Base-by-base conservation (phyloP, 2,329 filamentous ascomycete species). In the Mollisiaceae sp. region DNA sequence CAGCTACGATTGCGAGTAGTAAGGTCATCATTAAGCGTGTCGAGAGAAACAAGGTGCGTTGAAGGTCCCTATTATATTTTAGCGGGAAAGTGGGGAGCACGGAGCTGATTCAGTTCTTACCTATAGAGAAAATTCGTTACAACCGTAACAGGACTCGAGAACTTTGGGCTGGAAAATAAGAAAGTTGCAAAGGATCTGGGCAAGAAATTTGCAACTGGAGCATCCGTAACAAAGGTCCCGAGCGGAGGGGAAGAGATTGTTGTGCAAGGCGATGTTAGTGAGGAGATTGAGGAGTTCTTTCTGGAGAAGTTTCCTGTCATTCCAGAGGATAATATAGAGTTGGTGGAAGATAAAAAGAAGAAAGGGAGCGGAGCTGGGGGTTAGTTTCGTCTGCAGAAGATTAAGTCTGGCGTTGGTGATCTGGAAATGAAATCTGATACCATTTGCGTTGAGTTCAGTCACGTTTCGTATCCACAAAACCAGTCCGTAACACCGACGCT, bases 151-250 rank as follows among this genome's bases (percentile, higher is more conserved):
- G 95, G 95, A 0, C 83, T 99, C 22, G 95, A 99, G 78, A 89
- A 90, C 0, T 97, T 97, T 75, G 93, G 93, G 0, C 79, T 98
- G 50, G 94, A 98, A 64, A 85, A 97, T 75, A 99, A 99, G 80
- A 98, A 97, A 82, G 85, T 97, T 8, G 90, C 94, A 65, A 98
- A 98, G 83, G 95, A 98, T 75, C 89, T 98, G 72, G 95, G 95
- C 69, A 99, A 98, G 86, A 98, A 97, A 81, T 98, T 99, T 76
- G 95, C 95, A 36, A 98, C 95, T 11, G 95, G 95, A 0, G 91
- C 89, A 18, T 94, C 90, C 54, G 95, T 99, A 54, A 98, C 94
- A 9, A 97, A 97, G 81, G 86, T 91, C 1, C 86, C 93, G 0
- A 89, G 88, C 63, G 93, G 92, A 24, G 91, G 91, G 20, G 95